phyloP scores from a whole-genome alignment of 1,284 basidiomycete species.

The Trichosporon sp. region DNA sequence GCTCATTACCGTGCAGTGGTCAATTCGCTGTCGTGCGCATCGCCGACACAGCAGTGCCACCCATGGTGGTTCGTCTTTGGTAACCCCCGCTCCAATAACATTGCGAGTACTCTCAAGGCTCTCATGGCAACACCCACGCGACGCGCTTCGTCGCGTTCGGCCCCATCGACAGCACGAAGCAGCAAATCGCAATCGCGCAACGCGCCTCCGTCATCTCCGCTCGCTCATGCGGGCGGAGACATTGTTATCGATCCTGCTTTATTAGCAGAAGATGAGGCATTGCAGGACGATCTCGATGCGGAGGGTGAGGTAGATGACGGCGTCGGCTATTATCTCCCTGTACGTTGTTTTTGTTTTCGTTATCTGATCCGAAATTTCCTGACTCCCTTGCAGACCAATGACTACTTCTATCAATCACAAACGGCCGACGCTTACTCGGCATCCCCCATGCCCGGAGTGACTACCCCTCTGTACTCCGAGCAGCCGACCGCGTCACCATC shows the following conservation, averaged over 20 bases:
- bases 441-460: neutral
- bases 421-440: neutral
- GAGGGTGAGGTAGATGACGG: constrained; percentile 22
- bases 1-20: neutral
- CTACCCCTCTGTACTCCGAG: neutral
- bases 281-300: constrained; percentile 20
- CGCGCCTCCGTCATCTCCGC: constrained; percentile 4
- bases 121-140: constrained; percentile 18
- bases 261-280: constrained; percentile 7
- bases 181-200: neutral
- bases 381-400: constrained; percentile 11
- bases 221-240: constrained; percentile 7
- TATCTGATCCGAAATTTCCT: neutral
- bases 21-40: neutral
- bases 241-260: constrained; percentile 17
- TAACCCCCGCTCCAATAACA: neutral
- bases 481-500: constrained; percentile 11
- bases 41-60: constrained; percentile 4
- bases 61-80: neutral
- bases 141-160: constrained; percentile 17
- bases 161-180: constrained; percentile 15
- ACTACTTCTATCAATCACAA: constrained; percentile 15
- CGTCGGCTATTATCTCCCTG: constrained; percentile 20
- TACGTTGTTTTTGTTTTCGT: constrained; percentile 8
- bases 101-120: neutral